Conservation (phyloP, 768 basidiomycete species). For the Rhodotorula sphaerocarpa region DNA sequence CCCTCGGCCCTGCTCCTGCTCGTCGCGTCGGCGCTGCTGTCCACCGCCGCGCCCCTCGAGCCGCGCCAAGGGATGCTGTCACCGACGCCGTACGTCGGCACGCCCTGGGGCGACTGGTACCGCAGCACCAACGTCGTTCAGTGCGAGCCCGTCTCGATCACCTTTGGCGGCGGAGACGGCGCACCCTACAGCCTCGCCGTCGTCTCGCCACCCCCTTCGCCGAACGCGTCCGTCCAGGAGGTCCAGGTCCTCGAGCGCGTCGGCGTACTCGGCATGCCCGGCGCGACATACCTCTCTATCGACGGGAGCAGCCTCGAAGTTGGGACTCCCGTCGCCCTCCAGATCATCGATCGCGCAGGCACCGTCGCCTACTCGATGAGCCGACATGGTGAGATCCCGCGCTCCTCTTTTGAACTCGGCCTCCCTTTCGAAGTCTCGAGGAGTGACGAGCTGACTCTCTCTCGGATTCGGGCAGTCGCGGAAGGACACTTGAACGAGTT, state of each 20-base stretch:
- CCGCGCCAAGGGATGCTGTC: too few species aligned
- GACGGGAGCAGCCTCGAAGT: background rate
- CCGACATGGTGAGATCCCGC: background rate
- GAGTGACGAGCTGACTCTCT: background rate
- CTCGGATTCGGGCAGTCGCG: background rate
- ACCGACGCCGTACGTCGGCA: conserved; percentile 8
- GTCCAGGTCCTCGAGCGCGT: conserved; percentile 7
- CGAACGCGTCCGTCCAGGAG: background rate
- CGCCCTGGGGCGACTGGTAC: conserved; percentile 13
- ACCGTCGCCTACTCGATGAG: conserved; percentile 7
- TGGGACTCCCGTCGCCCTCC: conserved; percentile 11
- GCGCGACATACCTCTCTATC: background rate
- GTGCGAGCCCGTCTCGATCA: conserved; percentile 14
- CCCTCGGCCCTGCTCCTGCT: too few species aligned
- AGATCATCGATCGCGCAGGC: conserved; percentile 8
- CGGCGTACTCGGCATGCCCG: conserved; percentile 20
- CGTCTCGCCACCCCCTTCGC: conserved; percentile 7
- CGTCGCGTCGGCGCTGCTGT: background rate
- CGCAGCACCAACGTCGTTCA: background rate
- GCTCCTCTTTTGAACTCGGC: too few species aligned
- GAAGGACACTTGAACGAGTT: conserved; percentile 21
- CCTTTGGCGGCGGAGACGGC: conserved; percentile 15
- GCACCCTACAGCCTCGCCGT: conserved; percentile 11
- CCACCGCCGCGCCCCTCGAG: background rate
- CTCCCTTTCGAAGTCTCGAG: fast-evolving